Percentiles rank a stretch among this genome's conserved stretches.
These are phyloP conservation scores for Castanospermum australe DNA, from an alignment of 306 rosid genomes.

Conservation along the genomic window DNA sequence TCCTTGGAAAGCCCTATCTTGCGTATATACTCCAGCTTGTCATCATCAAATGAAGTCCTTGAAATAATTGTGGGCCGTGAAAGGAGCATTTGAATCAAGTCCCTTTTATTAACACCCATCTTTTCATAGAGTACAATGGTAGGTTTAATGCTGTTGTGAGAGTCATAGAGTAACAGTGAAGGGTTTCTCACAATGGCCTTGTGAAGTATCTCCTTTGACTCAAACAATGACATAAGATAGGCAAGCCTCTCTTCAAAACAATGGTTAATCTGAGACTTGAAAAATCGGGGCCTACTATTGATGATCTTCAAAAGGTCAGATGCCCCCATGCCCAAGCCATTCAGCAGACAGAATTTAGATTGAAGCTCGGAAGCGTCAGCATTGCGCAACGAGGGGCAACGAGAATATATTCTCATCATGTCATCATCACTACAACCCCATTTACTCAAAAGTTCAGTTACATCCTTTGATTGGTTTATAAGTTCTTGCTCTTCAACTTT, in stretches of 20 bases:
- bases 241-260: slow-evolving; percentile 55
- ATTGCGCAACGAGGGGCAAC: slow-evolving; percentile 45
- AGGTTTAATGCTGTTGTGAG: slow-evolving; percentile 39
- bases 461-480: slow-evolving; percentile 15
- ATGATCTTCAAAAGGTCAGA: slow-evolving; percentile 65
- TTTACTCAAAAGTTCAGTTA: slow-evolving; percentile 47
- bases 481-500: slow-evolving; percentile 13
- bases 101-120: slow-evolving; percentile 57
- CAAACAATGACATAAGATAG: slow-evolving; percentile 55
- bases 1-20: slow-evolving; percentile 50
- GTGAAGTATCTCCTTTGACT: slow-evolving; percentile 53
- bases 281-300: slow-evolving; percentile 61
- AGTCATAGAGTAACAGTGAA: slow-evolving; percentile 50
- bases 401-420: slow-evolving; percentile 37
- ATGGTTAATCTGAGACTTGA: slow-evolving; percentile 32
- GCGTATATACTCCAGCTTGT: slow-evolving; percentile 59
- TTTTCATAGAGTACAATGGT: slow-evolving; percentile 45
- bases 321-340: slow-evolving; percentile 47
- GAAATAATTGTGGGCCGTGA: slow-evolving; percentile 60
- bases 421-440: slow-evolving; percentile 73
- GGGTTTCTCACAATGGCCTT: slow-evolving; percentile 76
- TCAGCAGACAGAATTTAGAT: slow-evolving; percentile 46
- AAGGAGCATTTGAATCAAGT: slow-evolving; percentile 58
- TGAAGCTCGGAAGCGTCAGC: slow-evolving; percentile 43
- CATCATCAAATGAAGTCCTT: slow-evolving; percentile 67